Evolutionary conservation across 345 rosid species (phyloP).

Genomic region (Eucalyptus curtisii): DNA sequence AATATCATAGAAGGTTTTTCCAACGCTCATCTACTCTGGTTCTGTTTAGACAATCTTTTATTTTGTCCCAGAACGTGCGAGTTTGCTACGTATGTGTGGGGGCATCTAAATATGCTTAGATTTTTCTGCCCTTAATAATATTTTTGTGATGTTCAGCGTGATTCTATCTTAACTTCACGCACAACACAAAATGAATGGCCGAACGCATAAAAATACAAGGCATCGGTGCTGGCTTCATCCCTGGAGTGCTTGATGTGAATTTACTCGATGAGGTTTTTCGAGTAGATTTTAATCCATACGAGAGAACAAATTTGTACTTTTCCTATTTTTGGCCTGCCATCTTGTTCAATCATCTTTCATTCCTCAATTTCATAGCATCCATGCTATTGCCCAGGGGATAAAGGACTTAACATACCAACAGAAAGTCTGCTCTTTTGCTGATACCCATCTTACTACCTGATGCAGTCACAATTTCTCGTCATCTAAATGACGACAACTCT

Average conservation of each 20-base stretch:
- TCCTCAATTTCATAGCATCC: background rate
- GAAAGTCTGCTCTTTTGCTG: background rate
- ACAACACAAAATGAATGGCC: conserved; percentile 4
- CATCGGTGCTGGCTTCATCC: conserved; percentile 52
- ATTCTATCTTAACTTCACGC: background rate
- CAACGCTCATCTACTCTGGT: too few species aligned
- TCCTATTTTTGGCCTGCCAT: background rate
- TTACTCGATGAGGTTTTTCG: conserved; percentile 32
- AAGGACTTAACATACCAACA: background rate
- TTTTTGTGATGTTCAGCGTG: background rate
- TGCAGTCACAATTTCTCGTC: background rate
- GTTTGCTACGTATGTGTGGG: too few species aligned
- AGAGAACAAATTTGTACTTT: background rate
- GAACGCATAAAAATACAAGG: conserved; percentile 41
- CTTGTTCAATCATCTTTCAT: background rate
- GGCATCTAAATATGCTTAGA: background rate
- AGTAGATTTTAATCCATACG: conserved; percentile 1
- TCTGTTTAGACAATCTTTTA: too few species aligned
- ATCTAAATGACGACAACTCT: background rate
- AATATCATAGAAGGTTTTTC: background rate
- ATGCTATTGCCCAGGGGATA: background rate
- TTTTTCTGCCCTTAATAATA: background rate
- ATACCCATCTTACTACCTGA: background rate
- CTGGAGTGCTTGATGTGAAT: conserved; percentile 19
- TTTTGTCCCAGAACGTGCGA: too few species aligned